Conservation (phyloP, 2,329 filamentous ascomycete species). For the Helotiales sp. region DNA sequence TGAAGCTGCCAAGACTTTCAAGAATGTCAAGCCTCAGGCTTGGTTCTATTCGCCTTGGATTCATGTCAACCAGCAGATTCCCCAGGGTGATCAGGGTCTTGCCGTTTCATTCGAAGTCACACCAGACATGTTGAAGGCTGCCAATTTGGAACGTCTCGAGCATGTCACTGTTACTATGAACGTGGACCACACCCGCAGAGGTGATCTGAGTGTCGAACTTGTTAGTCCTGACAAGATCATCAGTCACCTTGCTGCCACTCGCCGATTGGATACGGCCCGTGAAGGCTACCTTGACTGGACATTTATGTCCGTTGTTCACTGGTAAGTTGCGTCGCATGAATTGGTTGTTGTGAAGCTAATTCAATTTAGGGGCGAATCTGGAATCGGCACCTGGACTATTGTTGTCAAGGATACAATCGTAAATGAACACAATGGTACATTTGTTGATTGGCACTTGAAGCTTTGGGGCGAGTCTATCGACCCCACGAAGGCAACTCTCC, state of each 20-base stretch:
- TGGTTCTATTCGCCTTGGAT: slow-evolving; percentile 96
- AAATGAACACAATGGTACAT: slow-evolving; percentile 75
- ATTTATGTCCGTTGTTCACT: slow-evolving; percentile 98
- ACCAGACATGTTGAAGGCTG: slow-evolving; percentile 72
- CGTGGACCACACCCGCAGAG: slow-evolving; percentile 79
- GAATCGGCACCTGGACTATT: slow-evolving; percentile 87
- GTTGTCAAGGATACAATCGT: slow-evolving; percentile 81
- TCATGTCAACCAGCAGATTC: slow-evolving; percentile 81
- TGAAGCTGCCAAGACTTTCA: slow-evolving; percentile 80
- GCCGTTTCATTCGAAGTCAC: slow-evolving; percentile 82
- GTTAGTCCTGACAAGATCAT: slow-evolving; percentile 79
- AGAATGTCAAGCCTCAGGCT: slow-evolving; percentile 88
- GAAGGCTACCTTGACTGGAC: slow-evolving; percentile 92
- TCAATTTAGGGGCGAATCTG: slow-evolving; percentile 73
- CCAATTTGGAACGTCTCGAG: slow-evolving; percentile 84
- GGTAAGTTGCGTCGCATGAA: slow-evolving; percentile 56
- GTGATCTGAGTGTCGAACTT: slow-evolving; percentile 90
- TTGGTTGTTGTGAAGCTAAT: slow-evolving; percentile 34
- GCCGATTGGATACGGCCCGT: slow-evolving; percentile 64
- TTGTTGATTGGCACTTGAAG: slow-evolving; percentile 90
- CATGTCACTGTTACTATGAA: slow-evolving; percentile 99
- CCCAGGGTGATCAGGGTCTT: slow-evolving; percentile 79
- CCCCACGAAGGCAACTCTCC: slow-evolving; percentile 65
- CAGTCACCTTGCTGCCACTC: slow-evolving; percentile 78
- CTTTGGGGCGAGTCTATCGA: slow-evolving; percentile 91